Evolutionary conservation across 176 grass and related monocot genomes (phyloP).

Genomic region (Eragrostis nindensis): DNA sequence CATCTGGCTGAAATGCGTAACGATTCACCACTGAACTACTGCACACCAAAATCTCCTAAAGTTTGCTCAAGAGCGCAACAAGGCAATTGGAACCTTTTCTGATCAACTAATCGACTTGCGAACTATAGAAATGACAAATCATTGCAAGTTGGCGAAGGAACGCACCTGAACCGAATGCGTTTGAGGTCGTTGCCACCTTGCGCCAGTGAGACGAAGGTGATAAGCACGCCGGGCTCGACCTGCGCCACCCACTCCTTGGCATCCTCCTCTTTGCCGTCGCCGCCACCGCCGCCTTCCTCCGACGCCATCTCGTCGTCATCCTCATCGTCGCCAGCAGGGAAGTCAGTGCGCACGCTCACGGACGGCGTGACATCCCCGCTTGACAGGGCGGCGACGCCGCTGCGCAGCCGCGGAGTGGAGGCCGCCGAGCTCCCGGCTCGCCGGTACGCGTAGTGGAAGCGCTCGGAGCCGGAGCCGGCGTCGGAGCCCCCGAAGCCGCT

Average conservation of each 20-base stretch:
- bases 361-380: conserved; percentile 82
- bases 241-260: conserved; percentile 98
- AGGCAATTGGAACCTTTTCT: background rate
- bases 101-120: conserved; percentile 7
- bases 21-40: background rate
- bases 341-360: conserved; percentile 79
- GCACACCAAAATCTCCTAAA: background rate
- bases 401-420: conserved; percentile 50
- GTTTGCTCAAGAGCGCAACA: conserved; percentile 1
- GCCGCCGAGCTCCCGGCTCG: conserved; percentile 60
- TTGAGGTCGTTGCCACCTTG: conserved; percentile 95
- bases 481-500: conserved; percentile 52
- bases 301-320: conserved; percentile 51
- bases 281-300: conserved; percentile 10
- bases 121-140: conserved; percentile 4
- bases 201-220: conserved; percentile 83
- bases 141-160: conserved; percentile 2
- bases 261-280: conserved; percentile 56
- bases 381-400: conserved; percentile 40
- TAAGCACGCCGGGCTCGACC: conserved; percentile 95
- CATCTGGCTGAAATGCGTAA: background rate
- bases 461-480: conserved; percentile 44
- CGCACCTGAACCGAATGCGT: conserved; percentile 96
- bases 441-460: conserved; percentile 69
- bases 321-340: conserved; percentile 44